phyloP scores from a whole-genome alignment of 2,329 filamentous ascomycete species.

The Neopestalotiopsis rosae region DNA sequence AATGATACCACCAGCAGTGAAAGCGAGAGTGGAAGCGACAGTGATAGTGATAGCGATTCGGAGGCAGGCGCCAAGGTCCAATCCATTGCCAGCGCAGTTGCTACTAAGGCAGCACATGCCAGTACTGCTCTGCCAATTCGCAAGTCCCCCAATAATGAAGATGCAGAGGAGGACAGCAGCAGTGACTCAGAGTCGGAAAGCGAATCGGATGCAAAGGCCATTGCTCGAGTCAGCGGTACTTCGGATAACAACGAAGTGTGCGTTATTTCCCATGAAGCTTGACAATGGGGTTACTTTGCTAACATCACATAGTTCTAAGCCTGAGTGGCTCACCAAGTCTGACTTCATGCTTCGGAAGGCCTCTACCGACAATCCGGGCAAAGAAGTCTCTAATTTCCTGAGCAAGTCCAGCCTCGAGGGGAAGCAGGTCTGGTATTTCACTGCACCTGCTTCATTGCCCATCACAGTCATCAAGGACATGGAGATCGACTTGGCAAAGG shows the following conservation, averaged over 20 bases:
- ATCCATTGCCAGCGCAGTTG: not conserved
- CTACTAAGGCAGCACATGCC: not conserved
- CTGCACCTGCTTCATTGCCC: conserved; percentile 72
- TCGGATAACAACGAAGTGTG: conserved; percentile 27
- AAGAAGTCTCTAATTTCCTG: conserved; percentile 60
- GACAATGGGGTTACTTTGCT: not conserved
- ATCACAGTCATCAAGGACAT: conserved; percentile 70
- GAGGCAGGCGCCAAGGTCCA: conserved; percentile 16
- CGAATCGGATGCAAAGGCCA: conserved; percentile 19
- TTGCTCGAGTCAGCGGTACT: conserved; percentile 27
- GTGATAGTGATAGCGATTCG: conserved; percentile 19
- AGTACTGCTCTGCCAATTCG: not conserved
- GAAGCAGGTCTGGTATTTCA: conserved; percentile 84
- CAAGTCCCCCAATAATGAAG: not conserved
- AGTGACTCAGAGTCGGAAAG: conserved; percentile 23
- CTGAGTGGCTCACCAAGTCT: conserved; percentile 52
- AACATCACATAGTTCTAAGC: conserved; percentile 27
- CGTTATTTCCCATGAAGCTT: conserved; percentile 18
- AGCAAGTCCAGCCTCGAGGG: conserved; percentile 64
- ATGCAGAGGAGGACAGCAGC: not conserved
- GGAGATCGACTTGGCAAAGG: conserved; percentile 62
- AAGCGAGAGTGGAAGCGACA: conserved; percentile 14
- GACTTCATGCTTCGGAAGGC: conserved; percentile 61
- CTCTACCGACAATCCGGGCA: conserved; percentile 43
- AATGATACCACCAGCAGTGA: conserved; percentile 15